Base-by-base conservation (phyloP, 306 rosid genomes). In the Cicer pinnatifidum region DNA sequence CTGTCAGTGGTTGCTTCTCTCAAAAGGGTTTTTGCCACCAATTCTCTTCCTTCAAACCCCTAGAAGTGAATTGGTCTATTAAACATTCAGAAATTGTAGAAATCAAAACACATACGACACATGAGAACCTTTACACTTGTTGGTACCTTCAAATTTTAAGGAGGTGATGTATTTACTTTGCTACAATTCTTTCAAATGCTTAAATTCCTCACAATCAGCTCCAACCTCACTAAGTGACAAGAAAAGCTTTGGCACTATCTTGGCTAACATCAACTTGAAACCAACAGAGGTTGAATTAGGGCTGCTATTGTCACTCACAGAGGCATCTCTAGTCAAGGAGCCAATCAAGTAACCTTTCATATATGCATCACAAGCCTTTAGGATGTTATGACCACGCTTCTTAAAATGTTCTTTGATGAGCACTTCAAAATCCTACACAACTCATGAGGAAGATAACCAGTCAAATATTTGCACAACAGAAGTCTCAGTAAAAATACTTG, bases 311-410 rank as follows among this genome's bases (percentile, higher is more conserved):
- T 81, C 86, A 62, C 91, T 86, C 46, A 75, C 67, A 1, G 89
- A 80, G 44, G 97, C 97, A 71, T 90, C 93, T 77, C 83, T 81
- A 7, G 86, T 79, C 70, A 95, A 87, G 0, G 97, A 82, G 69
- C 97, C 99, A 78, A 95, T 92, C 80, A 90, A 83, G 72, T 78
- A 83, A 64, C 99, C 97, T 76, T 91, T 88, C 99, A 90, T 91
- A 75, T 91, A 90, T 72, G 89, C 89, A 87, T 95, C 91, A 48
- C 99, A 90, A 52, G 99, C 99, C 92, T 90, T 95, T 4, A 95
- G 92, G 78, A 95, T 91, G 89, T 83, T 87, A 73, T 84, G 86
- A 78, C 99, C 97, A 12, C 93, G 97, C 73, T 80, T 88, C 86
- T 75, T 84, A 73, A 95, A 95, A 86, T 95, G 99, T 67, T 87